Conservation (phyloP, 2,329 filamentous ascomycete species). For the Ceratocystis cacaofunesta region DNA sequence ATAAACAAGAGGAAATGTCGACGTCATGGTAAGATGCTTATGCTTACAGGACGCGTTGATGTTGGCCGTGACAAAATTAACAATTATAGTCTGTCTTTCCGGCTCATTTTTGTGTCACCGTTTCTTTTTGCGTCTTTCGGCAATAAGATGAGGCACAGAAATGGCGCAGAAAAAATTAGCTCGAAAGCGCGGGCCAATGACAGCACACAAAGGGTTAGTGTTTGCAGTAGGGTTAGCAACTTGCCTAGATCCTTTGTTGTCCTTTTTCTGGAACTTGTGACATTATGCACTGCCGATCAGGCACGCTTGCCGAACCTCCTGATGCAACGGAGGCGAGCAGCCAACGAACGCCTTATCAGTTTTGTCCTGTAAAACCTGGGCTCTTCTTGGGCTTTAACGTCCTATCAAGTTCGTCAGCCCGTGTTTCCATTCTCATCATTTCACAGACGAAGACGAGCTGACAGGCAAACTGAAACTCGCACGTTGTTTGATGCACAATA, state of each 20-base stretch:
- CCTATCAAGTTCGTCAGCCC: not conserved
- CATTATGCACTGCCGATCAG: not conserved
- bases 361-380: not conserved
- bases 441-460: not conserved
- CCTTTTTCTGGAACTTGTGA: not conserved
- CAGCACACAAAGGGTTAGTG: not conserved
- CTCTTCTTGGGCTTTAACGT: not conserved
- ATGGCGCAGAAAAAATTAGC: not conserved
- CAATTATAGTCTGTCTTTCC: not conserved
- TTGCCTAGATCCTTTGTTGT: not conserved
- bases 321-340: not conserved
- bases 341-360: not conserved
- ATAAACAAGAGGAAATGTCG: not conserved
- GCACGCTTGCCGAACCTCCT: not conserved
- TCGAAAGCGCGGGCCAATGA: not conserved
- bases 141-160: not conserved
- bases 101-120: not conserved
- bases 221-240: not conserved
- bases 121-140: not conserved
- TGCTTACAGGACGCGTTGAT: not conserved
- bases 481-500: not conserved
- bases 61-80: not conserved
- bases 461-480: not conserved
- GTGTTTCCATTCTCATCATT: not conserved
- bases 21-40: constrained; percentile 1